These are phyloP conservation scores for Deakozyma indianensis DNA, from an alignment of 805 yeast species.

Conservation along the genomic window DNA sequence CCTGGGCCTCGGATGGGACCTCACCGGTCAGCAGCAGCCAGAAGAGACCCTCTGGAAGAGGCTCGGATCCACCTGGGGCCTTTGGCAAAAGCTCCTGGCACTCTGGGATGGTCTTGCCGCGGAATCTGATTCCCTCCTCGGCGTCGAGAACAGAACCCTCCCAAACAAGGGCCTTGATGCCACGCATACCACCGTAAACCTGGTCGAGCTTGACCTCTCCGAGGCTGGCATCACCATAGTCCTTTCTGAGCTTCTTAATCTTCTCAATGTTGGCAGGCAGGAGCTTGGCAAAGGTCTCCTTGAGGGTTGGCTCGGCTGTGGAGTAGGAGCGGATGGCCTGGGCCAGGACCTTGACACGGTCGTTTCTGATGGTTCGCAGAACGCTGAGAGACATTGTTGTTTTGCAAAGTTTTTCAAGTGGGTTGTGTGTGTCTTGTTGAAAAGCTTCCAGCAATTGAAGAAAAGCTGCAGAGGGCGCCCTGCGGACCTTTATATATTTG, in stretches of 20 bases:
- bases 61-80: conserved; percentile 50
- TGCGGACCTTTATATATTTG: too few species aligned
- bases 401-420: too few species aligned
- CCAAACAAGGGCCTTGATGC: conserved; percentile 62
- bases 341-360: not conserved
- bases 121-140: conserved; percentile 62
- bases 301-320: conserved; percentile 37
- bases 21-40: conserved; percentile 78
- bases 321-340: conserved; percentile 12
- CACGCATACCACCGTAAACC: conserved; percentile 65
- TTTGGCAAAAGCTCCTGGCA: conserved; percentile 64
- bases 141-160: conserved; percentile 70
- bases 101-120: conserved; percentile 61
- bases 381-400: not conserved
- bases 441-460: too few species aligned
- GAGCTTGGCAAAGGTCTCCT: conserved; percentile 86
- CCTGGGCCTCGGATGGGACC: conserved; percentile 60
- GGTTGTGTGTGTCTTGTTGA: too few species aligned
- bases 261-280: conserved; percentile 88
- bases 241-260: conserved; percentile 42
- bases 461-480: too few species aligned
- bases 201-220: conserved; percentile 33
- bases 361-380: conserved; percentile 1
- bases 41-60: conserved; percentile 69
- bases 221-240: conserved; percentile 23